These are phyloP conservation scores for Mimosa pudica DNA, from an alignment of 306 rosid species.

Conservation along the genomic window DNA sequence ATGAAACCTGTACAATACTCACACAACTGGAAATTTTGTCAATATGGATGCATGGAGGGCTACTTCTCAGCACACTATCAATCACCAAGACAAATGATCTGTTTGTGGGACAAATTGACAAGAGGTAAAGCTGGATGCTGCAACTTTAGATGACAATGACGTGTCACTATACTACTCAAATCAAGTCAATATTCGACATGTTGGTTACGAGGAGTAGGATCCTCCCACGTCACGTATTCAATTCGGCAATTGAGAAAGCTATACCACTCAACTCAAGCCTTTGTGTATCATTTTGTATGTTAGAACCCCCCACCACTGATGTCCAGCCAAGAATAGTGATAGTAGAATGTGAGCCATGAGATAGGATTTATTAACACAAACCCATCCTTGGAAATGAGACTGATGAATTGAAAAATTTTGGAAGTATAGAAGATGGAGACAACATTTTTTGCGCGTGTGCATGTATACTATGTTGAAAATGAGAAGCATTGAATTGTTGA, in stretches of 20 bases:
- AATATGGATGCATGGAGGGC: slow-evolving; percentile 87
- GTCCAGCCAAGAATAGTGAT: slow-evolving; percentile 1
- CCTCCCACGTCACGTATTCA: too few relatives aligned
- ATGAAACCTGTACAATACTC: slow-evolving; percentile 66
- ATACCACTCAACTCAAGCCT: slow-evolving; percentile 3
- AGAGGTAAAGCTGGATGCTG: slow-evolving; percentile 85
- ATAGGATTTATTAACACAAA: slow-evolving; percentile 30
- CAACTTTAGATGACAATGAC: slow-evolving; percentile 69
- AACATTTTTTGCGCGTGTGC: background rate
- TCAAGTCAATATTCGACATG: too few relatives aligned
- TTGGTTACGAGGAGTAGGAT: too few relatives aligned
- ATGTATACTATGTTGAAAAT: background rate
- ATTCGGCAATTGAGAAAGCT: background rate
- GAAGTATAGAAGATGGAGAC: background rate
- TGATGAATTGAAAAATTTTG: background rate
- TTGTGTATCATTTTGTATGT: slow-evolving; percentile 18
- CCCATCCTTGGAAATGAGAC: slow-evolving; percentile 1
- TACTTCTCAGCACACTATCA: slow-evolving; percentile 97
- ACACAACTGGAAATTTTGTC: slow-evolving; percentile 98
- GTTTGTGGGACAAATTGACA: slow-evolving; percentile 88
- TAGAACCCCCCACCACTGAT: slow-evolving; percentile 19
- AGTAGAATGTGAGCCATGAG: slow-evolving; percentile 23
- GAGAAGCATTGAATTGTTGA: background rate
- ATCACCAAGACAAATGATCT: slow-evolving; percentile 94
- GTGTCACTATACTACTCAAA: background rate